Conservation (phyloP, 2,329 filamentous ascomycete species). For the Knufia petricola region DNA sequence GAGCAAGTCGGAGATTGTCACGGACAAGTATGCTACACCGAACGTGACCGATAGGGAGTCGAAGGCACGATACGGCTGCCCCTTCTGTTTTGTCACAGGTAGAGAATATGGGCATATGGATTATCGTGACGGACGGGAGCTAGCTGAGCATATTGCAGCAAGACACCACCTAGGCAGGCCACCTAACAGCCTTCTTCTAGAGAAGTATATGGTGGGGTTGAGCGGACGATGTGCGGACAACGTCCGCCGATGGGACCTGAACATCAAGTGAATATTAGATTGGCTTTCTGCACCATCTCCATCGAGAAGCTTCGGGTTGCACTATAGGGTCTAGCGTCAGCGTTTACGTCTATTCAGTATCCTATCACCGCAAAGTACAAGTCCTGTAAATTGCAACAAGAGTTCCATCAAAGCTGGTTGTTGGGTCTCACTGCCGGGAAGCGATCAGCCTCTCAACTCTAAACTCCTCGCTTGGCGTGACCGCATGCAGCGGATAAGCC, state of each 20-base stretch:
- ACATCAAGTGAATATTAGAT: slow-evolving; percentile 14
- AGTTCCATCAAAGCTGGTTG: too few species aligned
- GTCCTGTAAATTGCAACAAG: neutral
- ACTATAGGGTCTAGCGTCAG: too few species aligned
- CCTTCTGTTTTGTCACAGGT: slow-evolving; percentile 20
- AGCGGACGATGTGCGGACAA: slow-evolving; percentile 15
- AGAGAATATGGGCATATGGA: slow-evolving; percentile 11
- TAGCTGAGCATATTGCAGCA: slow-evolving; percentile 18
- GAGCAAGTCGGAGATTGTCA: slow-evolving; percentile 2
- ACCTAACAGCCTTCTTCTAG: slow-evolving; percentile 16
- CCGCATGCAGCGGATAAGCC: too few species aligned
- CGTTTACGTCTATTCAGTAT: too few species aligned
- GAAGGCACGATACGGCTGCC: slow-evolving; percentile 18
- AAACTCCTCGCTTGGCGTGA: too few species aligned
- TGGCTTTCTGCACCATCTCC: neutral
- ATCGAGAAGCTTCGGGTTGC: too few species aligned
- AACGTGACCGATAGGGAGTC: neutral
- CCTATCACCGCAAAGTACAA: too few species aligned
- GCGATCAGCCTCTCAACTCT: too few species aligned
- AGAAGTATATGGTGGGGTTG: slow-evolving; percentile 18
- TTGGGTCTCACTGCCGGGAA: too few species aligned
- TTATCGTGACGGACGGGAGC: slow-evolving; percentile 14
- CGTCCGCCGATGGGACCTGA: slow-evolving; percentile 20
- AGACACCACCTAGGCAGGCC: slow-evolving; percentile 12
- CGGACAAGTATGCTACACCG: neutral